These are phyloP conservation scores for Silybum marianum DNA, from an alignment of 129 eudicot species.

Conservation along the genomic window DNA sequence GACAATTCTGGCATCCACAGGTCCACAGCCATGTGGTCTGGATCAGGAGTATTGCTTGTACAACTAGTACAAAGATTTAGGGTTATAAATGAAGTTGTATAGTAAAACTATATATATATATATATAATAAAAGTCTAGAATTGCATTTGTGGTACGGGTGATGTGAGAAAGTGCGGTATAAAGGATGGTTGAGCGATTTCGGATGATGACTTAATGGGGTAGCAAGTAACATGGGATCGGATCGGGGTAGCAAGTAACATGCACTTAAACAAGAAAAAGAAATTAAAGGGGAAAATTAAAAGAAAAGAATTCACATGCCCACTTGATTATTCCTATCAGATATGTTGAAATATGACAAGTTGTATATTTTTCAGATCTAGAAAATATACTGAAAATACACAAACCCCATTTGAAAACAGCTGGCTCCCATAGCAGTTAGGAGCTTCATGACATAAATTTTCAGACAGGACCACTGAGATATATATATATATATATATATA, in stretches of 20 bases:
- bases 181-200: not conserved
- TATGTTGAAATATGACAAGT: constrained; percentile 33
- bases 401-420: constrained; percentile 31
- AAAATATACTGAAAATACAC: constrained; percentile 19
- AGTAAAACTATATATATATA: too few relatives aligned
- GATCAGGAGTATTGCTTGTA: constrained; percentile 20
- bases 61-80: constrained; percentile 17
- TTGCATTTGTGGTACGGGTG: not conserved
- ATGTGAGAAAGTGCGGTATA: not conserved
- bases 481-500: not conserved
- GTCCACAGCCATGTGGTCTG: constrained; percentile 55
- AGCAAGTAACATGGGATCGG: constrained; percentile 1
- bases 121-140: not conserved
- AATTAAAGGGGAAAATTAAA: not conserved
- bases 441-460: constrained; percentile 29
- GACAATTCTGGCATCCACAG: constrained; percentile 27
- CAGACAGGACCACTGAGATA: constrained; percentile 41
- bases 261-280: not conserved
- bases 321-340: constrained; percentile 33
- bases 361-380: constrained; percentile 35
- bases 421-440: constrained; percentile 33
- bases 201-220: constrained; percentile 3
- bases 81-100: not conserved
- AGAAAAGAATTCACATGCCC: constrained; percentile 27
- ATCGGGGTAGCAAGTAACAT: not conserved